Conservation (phyloP, 768 basidiomycete genomes). For the Tulasnella sp. region DNA sequence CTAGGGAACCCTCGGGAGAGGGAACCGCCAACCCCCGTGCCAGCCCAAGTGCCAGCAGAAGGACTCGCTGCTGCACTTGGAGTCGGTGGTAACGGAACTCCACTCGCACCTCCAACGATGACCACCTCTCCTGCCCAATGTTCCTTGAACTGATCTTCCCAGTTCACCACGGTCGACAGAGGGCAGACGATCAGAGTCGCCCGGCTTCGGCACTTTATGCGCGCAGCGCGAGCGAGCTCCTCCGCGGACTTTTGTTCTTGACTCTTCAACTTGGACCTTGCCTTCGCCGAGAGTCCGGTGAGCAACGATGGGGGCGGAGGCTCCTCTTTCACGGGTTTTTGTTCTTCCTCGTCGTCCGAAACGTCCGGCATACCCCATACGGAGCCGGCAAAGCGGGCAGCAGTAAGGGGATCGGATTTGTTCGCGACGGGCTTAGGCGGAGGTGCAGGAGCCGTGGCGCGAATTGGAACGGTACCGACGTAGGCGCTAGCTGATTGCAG, state of each 20-base stretch:
- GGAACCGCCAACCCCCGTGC: constrained; percentile 16
- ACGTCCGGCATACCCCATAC: constrained; percentile 81
- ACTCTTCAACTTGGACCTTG: constrained; percentile 62
- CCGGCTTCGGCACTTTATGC: constrained; percentile 77
- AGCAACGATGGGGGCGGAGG: neutral
- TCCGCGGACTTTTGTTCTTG: constrained; percentile 51
- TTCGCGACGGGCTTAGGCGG: constrained; percentile 37
- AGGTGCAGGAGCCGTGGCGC: constrained; percentile 36
- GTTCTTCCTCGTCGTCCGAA: constrained; percentile 28
- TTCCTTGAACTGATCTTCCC: constrained; percentile 98
- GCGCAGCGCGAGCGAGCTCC: constrained; percentile 59
- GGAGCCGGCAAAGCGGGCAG: constrained; percentile 65
- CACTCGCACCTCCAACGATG: constrained; percentile 66
- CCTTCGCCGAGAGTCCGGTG: constrained; percentile 43
- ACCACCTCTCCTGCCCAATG: constrained; percentile 90
- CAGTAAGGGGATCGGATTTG: constrained; percentile 39
- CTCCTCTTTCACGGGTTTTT: constrained; percentile 30
- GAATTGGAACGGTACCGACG: constrained; percentile 40
- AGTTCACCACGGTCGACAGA: constrained; percentile 92
- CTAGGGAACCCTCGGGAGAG: constrained; percentile 23
- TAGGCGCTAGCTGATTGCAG: constrained; percentile 60
- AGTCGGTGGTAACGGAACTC: constrained; percentile 41
- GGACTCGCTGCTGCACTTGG: constrained; percentile 37
- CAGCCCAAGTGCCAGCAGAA: constrained; percentile 21
- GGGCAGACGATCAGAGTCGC: constrained; percentile 97